Evolutionary conservation across 148 eudicot species (phyloP), one percentile per base, ranked within the genome.

Genomic region (Arbutus unedo): DNA sequence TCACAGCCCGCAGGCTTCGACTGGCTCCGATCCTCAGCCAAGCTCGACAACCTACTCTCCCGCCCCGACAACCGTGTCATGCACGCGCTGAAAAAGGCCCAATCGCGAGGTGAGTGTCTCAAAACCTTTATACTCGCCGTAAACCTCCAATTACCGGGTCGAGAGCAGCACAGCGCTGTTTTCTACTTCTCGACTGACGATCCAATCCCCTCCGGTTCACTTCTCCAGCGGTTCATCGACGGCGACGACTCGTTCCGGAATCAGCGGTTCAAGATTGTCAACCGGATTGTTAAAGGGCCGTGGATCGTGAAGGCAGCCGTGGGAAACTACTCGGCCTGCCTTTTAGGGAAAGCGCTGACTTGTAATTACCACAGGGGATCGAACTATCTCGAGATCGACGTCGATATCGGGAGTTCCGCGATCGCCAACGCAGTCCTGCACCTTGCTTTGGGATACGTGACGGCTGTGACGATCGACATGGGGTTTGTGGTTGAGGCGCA

Each of bases 221-320:
- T 94, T 4, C 84, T 96, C 3, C 85, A 93, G 8, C 88, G 92
- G 70, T 96, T 96, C 84, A 48, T 96, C 23, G 86, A 93, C 59
- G 95, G 97, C 0, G 96, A 95, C 57, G 97, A 94, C 15, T 15
- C 84, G 0, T 94, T 89, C 84, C 83, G 99, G 25, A 94, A 90
- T 84, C 86, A 87, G 78, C 85, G 97, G 77, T 87, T 96, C 73
- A 96, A 96, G 92, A 85, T 96, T 6, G 97, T 94, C 87, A 93
- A 88, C 73, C 89, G 91, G 49, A 94, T 96, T 4, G 98, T 94
- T 38, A 94, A 92, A 57, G 99, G 99, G 0, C 99, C 98, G 14
- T 96, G 99, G 99, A 88, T 96, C 68, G 93, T 96, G 44, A 94
- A 91, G 81, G 79, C 90, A 3, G 88, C 99, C 15, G 99, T 93